Percentiles rank a stretch among this genome's conserved stretches.
phyloP scores from a whole-genome alignment of 2,329 filamentous ascomycete species.

The Ophioceras dolichostomum region DNA sequence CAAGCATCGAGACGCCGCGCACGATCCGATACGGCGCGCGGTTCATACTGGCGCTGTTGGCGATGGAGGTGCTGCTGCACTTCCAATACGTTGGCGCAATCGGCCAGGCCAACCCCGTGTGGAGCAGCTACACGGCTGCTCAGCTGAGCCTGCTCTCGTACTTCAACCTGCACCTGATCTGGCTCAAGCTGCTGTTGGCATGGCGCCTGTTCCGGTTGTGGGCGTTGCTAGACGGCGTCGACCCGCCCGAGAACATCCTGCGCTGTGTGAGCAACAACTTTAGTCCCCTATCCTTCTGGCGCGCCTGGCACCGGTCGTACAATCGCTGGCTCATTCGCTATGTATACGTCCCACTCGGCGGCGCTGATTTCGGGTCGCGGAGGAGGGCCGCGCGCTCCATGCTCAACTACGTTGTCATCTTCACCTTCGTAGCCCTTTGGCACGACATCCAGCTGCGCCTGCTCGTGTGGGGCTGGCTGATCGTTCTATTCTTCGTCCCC shows the following conservation, averaged over 20 bases:
- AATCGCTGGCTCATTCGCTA: constrained; percentile 94
- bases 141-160: constrained; percentile 85
- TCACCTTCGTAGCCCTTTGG: constrained; percentile 96
- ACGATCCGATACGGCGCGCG: constrained; percentile 74
- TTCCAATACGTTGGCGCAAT: constrained; percentile 92
- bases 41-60: constrained; percentile 66
- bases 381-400: constrained; percentile 43
- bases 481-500: constrained; percentile 86
- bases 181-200: constrained; percentile 91
- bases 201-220: constrained; percentile 99
- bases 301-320: constrained; percentile 88
- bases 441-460: constrained; percentile 89
- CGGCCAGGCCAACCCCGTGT: constrained; percentile 65
- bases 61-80: constrained; percentile 86
- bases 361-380: constrained; percentile 36
- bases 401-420: constrained; percentile 70
- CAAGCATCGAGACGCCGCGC: constrained; percentile 56
- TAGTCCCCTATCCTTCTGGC: constrained; percentile 85
- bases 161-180: constrained; percentile 95
- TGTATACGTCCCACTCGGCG: constrained; percentile 84
- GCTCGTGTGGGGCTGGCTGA: constrained; percentile 92
- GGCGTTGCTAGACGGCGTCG: constrained; percentile 79
- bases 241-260: constrained; percentile 96
- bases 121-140: constrained; percentile 72
- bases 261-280: constrained; percentile 95